Base-by-base conservation (phyloP, 768 basidiomycete species). In the Boletus coccyginus region DNA sequence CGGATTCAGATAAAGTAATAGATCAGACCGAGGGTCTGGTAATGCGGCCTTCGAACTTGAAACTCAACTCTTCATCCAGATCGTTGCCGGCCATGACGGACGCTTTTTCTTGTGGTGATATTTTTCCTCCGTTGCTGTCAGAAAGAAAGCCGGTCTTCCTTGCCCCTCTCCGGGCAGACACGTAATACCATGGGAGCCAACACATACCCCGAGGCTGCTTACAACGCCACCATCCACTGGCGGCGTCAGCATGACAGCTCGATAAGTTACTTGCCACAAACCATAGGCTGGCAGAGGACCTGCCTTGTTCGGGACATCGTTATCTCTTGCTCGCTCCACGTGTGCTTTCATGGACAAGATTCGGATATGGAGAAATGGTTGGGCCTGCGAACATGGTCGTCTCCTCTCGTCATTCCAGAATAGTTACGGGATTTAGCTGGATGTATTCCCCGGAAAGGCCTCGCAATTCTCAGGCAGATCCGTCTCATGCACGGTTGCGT, bases 51-150 rank as follows among this genome's bases (percentile, higher is more conserved):
- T 62, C 56, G 61, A 67, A 66, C 59, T 72, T 70, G 67, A 70
- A 70, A 70, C 69, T 61, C 66, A 68, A 70, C 70, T 46, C 27
- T 46, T 39, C 57, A 51, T 64, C 58, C 55, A 59, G 62, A 60
- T 69, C 67, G 61, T 64, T 70, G 68, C 69, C 69, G 69, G 70
- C 60, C 44, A 60, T 53, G 58, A 62, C 69, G 69, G 69, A 72
- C 42, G 52, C 49, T 17, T 62, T 60, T 68, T 49, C 52, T 54
- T 43, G 45, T 58, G 50, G 53, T 50, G 53, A 42, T 63, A 54
- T 56, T 55, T 63, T 66, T 66, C 66, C 59, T 62, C 64, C 65
- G 62, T 69, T 43, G 55, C 46, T 66, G 69, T 47, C 65, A 65
- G 57, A 55, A 48, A 51, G 55, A 57, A 58, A 31, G 56, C 54